Percentiles rank a stretch among this genome's conserved stretches.
These are phyloP conservation scores for Dothiorella sarmentorum DNA, from an alignment of 2,329 filamentous ascomycete genomes.

Conservation along the genomic window DNA sequence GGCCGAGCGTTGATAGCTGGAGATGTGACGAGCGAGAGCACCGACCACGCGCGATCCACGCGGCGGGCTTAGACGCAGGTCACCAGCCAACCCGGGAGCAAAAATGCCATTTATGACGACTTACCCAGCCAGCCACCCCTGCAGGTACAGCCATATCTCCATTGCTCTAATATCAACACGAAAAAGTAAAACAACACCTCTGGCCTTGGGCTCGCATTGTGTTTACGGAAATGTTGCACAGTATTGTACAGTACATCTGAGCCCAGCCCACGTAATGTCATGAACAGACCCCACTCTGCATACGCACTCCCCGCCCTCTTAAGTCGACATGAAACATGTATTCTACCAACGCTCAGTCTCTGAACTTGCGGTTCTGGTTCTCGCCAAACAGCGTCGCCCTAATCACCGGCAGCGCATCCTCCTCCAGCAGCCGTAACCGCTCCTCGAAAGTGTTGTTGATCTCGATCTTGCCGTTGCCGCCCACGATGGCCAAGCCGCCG, in stretches of 20 bases:
- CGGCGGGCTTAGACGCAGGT: neutral
- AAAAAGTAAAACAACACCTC: neutral
- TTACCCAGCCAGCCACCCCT: neutral
- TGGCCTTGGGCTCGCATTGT: conserved; percentile 2
- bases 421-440: conserved; percentile 78
- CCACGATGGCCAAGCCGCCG: conserved; percentile 77
- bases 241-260: conserved; percentile 19
- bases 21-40: conserved; percentile 6
- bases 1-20: neutral
- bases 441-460: conserved; percentile 99
- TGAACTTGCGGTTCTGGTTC: conserved; percentile 95
- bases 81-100: neutral
- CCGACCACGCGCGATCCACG: conserved; percentile 4
- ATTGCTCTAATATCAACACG: neutral
- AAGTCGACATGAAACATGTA: neutral
- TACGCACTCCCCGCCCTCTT: neutral
- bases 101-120: neutral
- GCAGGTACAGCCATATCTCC: neutral
- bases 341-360: conserved; percentile 55
- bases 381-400: conserved; percentile 85
- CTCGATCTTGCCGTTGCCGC: conserved; percentile 87
- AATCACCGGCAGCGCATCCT: conserved; percentile 78
- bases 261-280: conserved; percentile 13
- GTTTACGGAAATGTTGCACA: conserved; percentile 10
- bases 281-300: neutral